A percentile compares a stretch with the other conserved stretches of the same genome.
phyloP scores from a whole-genome alignment of 2,329 filamentous ascomycete genomes.

The Exophiala spinifera region DNA sequence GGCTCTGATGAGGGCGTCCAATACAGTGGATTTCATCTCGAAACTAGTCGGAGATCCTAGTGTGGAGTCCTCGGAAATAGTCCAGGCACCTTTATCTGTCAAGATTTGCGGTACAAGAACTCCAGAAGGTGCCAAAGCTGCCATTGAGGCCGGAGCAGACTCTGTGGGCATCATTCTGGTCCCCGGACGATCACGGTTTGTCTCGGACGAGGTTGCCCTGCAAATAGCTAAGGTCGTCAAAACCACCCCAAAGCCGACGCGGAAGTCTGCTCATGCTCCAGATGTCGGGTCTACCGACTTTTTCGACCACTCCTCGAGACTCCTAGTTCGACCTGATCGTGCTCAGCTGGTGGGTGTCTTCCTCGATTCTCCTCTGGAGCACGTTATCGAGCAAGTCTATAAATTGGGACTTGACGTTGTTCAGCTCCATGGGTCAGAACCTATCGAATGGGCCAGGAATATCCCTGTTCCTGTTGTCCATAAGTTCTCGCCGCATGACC shows the following conservation, averaged over 20 bases:
- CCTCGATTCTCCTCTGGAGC: constrained; percentile 79
- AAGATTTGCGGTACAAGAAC: constrained; percentile 95
- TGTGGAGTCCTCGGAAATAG: constrained; percentile 28
- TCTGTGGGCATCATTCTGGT: constrained; percentile 91
- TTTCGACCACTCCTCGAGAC: constrained; percentile 59
- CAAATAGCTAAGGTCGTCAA: constrained; percentile 79
- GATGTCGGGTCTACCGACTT: constrained; percentile 58
- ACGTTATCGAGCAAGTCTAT: constrained; percentile 75
- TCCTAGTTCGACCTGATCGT: constrained; percentile 53
- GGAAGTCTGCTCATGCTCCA: constrained; percentile 28
- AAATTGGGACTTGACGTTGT: constrained; percentile 79
- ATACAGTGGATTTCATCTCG: constrained; percentile 78
- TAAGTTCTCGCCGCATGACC: constrained; percentile 73
- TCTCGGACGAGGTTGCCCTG: constrained; percentile 72
- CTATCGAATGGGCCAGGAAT: constrained; percentile 82
- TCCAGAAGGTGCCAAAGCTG: constrained; percentile 72
- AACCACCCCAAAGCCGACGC: constrained; percentile 35
- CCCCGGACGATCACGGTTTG: constrained; percentile 72
- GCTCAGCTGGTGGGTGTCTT: constrained; percentile 91
- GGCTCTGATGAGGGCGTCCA: constrained; percentile 85
- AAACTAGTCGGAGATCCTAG: constrained; percentile 66
- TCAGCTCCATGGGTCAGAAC: constrained; percentile 89
- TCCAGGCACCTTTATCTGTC: constrained; percentile 60
- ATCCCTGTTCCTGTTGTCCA: constrained; percentile 90
- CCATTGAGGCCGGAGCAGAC: constrained; percentile 83